phyloP scores from a whole-genome alignment of 2,329 filamentous ascomycete genomes.

The Scopulariopsis brevicaulis region DNA sequence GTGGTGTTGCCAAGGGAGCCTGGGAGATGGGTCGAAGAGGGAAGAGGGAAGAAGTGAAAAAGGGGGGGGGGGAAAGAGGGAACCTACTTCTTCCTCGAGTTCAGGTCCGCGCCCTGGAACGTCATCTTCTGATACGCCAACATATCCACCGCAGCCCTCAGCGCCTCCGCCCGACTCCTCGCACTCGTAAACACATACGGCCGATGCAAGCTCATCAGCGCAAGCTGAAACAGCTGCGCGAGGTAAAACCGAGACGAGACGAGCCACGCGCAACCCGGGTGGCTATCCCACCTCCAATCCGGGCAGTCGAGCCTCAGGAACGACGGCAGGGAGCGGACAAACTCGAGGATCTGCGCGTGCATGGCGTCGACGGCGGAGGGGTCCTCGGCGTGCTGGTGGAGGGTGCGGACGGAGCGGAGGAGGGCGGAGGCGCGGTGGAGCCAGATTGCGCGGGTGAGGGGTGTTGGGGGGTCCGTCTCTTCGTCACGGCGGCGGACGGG shows the following conservation, averaged over 20 bases:
- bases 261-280: constrained; percentile 43
- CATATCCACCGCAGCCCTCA: constrained; percentile 43
- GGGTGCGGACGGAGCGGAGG: constrained; percentile 41
- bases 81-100: constrained; percentile 32
- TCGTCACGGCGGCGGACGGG: constrained; percentile 35
- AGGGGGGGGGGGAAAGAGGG: background rate
- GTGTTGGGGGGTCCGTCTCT: constrained; percentile 40
- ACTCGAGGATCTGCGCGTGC: constrained; percentile 35
- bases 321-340: constrained; percentile 36
- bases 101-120: constrained; percentile 33
- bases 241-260: constrained; percentile 29
- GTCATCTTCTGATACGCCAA: constrained; percentile 40
- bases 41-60: too few species aligned
- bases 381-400: constrained; percentile 43
- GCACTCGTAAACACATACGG: constrained; percentile 49
- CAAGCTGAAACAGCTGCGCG: constrained; percentile 38
- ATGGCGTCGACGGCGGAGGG: constrained; percentile 41
- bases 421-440: constrained; percentile 29
- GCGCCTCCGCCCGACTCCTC: constrained; percentile 40
- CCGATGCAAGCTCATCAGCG: constrained; percentile 47
- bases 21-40: background rate
- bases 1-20: background rate
- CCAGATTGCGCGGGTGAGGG: constrained; percentile 41
- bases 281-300: constrained; percentile 42
- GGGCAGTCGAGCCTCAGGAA: constrained; percentile 43